These are phyloP conservation scores for Penicillium herquei DNA, from an alignment of 495 filamentous ascomycete species.

Conservation along the genomic window DNA sequence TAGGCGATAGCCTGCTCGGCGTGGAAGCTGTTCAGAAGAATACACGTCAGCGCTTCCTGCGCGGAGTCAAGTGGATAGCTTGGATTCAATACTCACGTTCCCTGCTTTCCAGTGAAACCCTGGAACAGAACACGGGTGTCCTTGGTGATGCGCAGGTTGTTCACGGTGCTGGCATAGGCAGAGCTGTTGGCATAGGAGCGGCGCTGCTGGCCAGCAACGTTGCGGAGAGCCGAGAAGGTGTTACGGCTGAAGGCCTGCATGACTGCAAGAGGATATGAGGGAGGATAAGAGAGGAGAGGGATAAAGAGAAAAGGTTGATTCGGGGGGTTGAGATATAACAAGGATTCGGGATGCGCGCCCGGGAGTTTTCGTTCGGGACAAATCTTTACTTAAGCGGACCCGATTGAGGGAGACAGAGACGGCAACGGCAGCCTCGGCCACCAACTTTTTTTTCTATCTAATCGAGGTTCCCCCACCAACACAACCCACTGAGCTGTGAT, in stretches of 20 bases:
- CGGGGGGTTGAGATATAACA: constrained; percentile 21
- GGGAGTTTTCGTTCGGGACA: constrained; percentile 44
- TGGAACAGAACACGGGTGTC: constrained; percentile 96
- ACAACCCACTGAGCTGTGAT: not conserved
- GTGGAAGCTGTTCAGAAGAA: constrained; percentile 73
- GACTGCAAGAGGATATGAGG: constrained; percentile 24
- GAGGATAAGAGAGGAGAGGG: constrained; percentile 24
- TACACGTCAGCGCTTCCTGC: constrained; percentile 40
- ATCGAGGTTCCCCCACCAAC: constrained; percentile 21
- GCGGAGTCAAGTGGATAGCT: not conserved
- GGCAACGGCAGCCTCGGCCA: constrained; percentile 24
- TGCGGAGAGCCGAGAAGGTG: constrained; percentile 48
- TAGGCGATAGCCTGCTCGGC: constrained; percentile 97
- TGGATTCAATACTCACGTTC: constrained; percentile 69
- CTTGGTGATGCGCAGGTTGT: constrained; percentile 87
- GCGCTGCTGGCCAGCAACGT: constrained; percentile 49
- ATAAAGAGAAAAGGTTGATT: constrained; percentile 17
- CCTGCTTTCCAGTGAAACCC: constrained; percentile 97
- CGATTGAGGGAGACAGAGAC: constrained; percentile 29
- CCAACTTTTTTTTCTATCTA: constrained; percentile 29
- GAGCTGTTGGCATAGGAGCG: constrained; percentile 68
- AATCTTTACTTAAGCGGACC: constrained; percentile 46
- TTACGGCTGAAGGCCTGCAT: constrained; percentile 57
- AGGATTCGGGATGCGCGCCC: constrained; percentile 32
- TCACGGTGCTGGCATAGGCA: constrained; percentile 76